Base-by-base conservation (phyloP, 2,329 filamentous ascomycete species). In the Hirsutella rhossiliensis region DNA sequence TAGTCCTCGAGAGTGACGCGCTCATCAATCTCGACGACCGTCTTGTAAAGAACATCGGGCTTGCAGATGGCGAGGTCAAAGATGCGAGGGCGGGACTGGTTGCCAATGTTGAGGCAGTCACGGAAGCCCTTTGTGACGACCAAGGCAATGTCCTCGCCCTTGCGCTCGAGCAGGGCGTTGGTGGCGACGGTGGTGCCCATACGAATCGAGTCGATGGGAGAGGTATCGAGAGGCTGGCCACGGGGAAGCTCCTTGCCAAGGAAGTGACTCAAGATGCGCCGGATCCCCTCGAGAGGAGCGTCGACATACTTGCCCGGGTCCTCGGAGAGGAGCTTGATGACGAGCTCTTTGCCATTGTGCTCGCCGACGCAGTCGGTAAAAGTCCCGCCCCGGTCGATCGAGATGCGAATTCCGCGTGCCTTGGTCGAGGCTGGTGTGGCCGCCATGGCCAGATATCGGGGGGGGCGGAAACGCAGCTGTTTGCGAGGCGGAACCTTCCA, bases 141-240 rank as follows among this genome's bases (percentile, higher is more conserved):
- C 53, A 87, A 71, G 0, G 81, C 83, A 50, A 83, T 80, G 34
- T 72, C 72, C 52, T 85, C 81, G 20, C 84, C 84, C 57, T 87
- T 87, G 36, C 82, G 66, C 56, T 87, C 83, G 1, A 87, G 64
- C n/a, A 87, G 62, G 1, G 83, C 83, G 58, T 87, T 87, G 0
- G 83, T 87, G 2, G 83, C 83, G 2, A 87, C 83, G 0, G 83
- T 87, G 1, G 84, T 87, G n/a, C 84, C 83, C 82, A 87, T 87
- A 19, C 83, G 77, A 54, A 87, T 86, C 45, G 77, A 82, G 56
- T 84, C 79, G 32, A 68, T 59, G 11, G 59, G 53, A 0, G 56
- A 57, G 2, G 64, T 56, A 11, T 66, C 60, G 11, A 67, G 42
- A 7, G 59, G 44, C 2, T 58, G 52, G 1, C 60, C 62, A 5